These are phyloP conservation scores for Inga laurina DNA, from an alignment of 306 rosid genomes.

Conservation along the genomic window DNA sequence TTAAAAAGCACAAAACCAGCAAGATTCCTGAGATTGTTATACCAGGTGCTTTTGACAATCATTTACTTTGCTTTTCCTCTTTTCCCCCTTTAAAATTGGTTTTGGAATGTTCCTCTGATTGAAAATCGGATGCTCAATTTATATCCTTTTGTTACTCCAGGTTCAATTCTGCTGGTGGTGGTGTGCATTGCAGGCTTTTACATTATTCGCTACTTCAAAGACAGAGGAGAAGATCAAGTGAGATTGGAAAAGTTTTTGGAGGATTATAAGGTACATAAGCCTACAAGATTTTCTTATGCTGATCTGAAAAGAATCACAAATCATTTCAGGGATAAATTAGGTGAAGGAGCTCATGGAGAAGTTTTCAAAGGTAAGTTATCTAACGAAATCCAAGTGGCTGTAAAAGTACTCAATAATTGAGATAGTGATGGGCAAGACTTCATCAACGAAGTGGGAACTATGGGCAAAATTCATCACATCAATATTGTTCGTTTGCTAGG, in stretches of 20 bases:
- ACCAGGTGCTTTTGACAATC: neutral
- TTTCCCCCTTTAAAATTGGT: neutral
- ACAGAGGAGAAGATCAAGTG: slow-evolving; percentile 26
- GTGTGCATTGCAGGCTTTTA: neutral
- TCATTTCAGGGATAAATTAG: slow-evolving; percentile 31
- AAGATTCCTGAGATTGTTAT: neutral
- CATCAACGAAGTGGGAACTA: slow-evolving; percentile 15
- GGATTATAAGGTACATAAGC: slow-evolving; percentile 36
- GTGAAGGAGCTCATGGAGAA: slow-evolving; percentile 35
- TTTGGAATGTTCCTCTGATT: neutral
- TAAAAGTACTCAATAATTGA: slow-evolving; percentile 29
- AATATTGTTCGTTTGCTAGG: neutral
- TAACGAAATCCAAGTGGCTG: neutral
- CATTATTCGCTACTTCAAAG: neutral
- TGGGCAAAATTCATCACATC: neutral
- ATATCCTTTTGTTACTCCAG: neutral
- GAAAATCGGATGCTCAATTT: too few relatives aligned
- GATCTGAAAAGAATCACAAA: slow-evolving; percentile 44
- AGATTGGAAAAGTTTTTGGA: slow-evolving; percentile 39
- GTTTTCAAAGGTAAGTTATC: slow-evolving; percentile 33
- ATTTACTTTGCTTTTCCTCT: neutral
- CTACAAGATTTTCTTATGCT: slow-evolving; percentile 39
- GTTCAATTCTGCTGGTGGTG: slow-evolving; percentile 9
- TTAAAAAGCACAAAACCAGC: neutral
- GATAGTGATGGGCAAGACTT: slow-evolving; percentile 39